Conservation (phyloP, 2,329 filamentous ascomycete genomes). For the Metarhizium humberi region DNA sequence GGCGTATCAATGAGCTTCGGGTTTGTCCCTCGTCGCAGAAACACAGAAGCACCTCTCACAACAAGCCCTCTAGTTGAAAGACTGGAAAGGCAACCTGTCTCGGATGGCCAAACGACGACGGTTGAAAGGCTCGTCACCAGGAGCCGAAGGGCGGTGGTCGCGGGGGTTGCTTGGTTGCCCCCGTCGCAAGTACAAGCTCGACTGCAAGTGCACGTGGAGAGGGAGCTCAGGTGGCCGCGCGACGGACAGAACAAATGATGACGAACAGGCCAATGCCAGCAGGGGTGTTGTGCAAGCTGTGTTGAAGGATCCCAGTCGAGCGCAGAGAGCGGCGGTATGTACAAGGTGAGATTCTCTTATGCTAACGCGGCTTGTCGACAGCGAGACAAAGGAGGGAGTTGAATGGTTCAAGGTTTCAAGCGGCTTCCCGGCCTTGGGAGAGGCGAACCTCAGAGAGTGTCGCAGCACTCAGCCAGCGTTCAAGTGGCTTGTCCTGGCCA, state of each 20-base stretch:
- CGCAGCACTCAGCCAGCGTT: too few species aligned
- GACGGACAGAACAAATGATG: not conserved
- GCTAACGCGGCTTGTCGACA: not conserved
- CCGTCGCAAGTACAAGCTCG: conserved; percentile 1
- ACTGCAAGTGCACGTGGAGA: not conserved
- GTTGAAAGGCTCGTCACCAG: not conserved
- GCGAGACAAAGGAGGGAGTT: not conserved
- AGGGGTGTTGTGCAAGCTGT: not conserved
- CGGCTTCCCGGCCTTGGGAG: not conserved
- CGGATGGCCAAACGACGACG: not conserved
- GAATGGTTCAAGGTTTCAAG: not conserved
- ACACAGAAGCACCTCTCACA: not conserved
- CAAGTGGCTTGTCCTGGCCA: too few species aligned
- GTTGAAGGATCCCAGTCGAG: not conserved
- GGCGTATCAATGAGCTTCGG: not conserved
- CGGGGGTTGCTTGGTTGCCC: not conserved
- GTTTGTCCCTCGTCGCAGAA: not conserved
- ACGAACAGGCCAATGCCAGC: not conserved
- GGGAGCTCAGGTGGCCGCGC: not conserved
- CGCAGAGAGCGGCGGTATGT: not conserved
- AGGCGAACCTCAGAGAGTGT: not conserved
- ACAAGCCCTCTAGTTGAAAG: not conserved
- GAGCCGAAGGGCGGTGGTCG: not conserved
- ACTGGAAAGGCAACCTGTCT: not conserved
- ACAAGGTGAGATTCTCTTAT: not conserved